Conservation (phyloP, 2,329 filamentous ascomycete species). For the Coniochaeta ligniaria region DNA sequence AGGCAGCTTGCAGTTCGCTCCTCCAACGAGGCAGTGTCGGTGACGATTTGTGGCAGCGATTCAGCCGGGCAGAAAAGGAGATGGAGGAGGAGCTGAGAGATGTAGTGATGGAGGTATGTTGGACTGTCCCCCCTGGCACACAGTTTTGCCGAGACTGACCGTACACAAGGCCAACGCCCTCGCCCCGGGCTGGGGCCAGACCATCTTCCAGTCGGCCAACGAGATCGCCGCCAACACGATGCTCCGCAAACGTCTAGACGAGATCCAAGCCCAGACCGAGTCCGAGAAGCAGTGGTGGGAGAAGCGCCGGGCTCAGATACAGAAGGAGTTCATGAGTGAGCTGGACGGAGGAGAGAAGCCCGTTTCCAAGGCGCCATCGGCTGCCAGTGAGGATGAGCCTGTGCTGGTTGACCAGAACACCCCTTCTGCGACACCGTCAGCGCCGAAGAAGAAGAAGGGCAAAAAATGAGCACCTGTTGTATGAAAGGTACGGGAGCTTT, state of each 20-base stretch:
- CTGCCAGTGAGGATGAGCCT: slow-evolving; percentile 62
- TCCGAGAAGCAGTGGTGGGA: slow-evolving; percentile 91
- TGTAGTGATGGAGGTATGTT: slow-evolving; percentile 78
- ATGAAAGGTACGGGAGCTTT: background rate
- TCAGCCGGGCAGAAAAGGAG: slow-evolving; percentile 88
- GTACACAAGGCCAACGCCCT: slow-evolving; percentile 70
- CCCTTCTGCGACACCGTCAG: slow-evolving; percentile 26
- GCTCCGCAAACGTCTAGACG: slow-evolving; percentile 66
- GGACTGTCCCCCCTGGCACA: background rate
- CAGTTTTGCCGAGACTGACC: background rate
- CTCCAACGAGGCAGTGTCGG: slow-evolving; percentile 88
- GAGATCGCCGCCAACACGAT: slow-evolving; percentile 84
- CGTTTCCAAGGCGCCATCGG: slow-evolving; percentile 20
- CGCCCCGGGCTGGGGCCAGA: slow-evolving; percentile 80
- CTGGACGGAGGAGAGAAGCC: slow-evolving; percentile 55
- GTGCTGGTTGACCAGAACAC: slow-evolving; percentile 64
- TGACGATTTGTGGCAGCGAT: slow-evolving; percentile 92
- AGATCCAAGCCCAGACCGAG: slow-evolving; percentile 63
- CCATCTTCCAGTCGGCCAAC: slow-evolving; percentile 95
- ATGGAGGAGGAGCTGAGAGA: slow-evolving; percentile 94
- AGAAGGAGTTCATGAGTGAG: slow-evolving; percentile 77
- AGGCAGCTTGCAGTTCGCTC: slow-evolving; percentile 76
- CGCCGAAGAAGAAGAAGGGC: slow-evolving; percentile 55
- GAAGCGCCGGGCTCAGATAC: slow-evolving; percentile 66
- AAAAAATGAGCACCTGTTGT: slow-evolving; percentile 41